A percentile compares a stretch with the other conserved stretches of the same genome.
Conservation (phyloP, 2,329 filamentous ascomycete genomes). For the Sarocladiaceae sp. region DNA sequence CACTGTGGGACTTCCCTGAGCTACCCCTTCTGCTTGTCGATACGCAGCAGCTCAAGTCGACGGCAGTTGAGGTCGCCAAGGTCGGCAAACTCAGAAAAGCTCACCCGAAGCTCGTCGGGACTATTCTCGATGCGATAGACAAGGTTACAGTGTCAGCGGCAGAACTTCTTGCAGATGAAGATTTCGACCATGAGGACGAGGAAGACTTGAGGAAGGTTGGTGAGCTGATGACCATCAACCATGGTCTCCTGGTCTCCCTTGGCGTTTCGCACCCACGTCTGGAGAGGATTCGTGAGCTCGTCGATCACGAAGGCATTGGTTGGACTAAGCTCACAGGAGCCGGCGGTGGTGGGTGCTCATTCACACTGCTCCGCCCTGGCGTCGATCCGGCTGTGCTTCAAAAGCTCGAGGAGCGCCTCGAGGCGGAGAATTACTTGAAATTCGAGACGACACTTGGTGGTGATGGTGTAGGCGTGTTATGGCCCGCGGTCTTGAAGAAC, state of each 20-base stretch:
- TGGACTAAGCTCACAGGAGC: slow-evolving; percentile 98
- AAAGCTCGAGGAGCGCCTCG: slow-evolving; percentile 58
- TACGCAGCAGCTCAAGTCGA: slow-evolving; percentile 82
- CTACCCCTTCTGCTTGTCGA: slow-evolving; percentile 85
- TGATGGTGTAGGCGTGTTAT: slow-evolving; percentile 89
- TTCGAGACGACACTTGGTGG: slow-evolving; percentile 89
- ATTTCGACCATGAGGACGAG: slow-evolving; percentile 60
- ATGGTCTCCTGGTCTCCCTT: slow-evolving; percentile 82
- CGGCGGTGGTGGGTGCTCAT: slow-evolving; percentile 91
- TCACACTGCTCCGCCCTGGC: slow-evolving; percentile 75
- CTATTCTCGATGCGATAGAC: slow-evolving; percentile 82
- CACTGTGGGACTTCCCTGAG: slow-evolving; percentile 84
- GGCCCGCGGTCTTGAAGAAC: slow-evolving; percentile 85
- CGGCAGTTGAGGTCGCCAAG: slow-evolving; percentile 77
- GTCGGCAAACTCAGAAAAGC: slow-evolving; percentile 65
- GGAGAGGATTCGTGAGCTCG: slow-evolving; percentile 83
- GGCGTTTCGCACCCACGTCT: slow-evolving; percentile 92
- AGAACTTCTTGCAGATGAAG: slow-evolving; percentile 48
- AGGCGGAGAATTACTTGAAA: slow-evolving; percentile 68
- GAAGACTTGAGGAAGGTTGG: slow-evolving; percentile 68
- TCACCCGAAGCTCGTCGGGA: slow-evolving; percentile 71
- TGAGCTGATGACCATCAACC: slow-evolving; percentile 87
- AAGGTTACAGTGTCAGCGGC: slow-evolving; percentile 54
- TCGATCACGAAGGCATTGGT: slow-evolving; percentile 82
- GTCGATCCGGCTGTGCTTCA: slow-evolving; percentile 49